Conservation (phyloP, 345 rosid genomes). For the Sisymbrium altissimum region DNA sequence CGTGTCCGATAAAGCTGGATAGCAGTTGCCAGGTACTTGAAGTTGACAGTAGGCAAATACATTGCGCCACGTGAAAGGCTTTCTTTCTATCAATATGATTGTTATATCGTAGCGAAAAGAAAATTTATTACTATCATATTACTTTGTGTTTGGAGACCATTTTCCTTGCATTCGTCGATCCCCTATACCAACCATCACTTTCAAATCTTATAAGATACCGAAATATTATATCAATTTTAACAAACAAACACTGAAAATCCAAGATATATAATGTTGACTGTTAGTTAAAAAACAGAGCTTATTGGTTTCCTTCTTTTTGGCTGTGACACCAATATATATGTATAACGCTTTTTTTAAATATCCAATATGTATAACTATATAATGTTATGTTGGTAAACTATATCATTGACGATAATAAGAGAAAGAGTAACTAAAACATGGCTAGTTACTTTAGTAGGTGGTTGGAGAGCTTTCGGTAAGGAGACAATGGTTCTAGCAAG, state of each 20-base stretch:
- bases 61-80: conserved; percentile 34
- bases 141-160: background rate
- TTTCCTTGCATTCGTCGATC: background rate
- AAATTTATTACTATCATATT: background rate
- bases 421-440: conserved; percentile 12
- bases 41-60: conserved; percentile 35
- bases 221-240: background rate
- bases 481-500: background rate
- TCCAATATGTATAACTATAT: too few relatives aligned
- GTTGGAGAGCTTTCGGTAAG: conserved; percentile 14
- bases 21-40: conserved; percentile 31
- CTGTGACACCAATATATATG: background rate
- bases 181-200: conserved; percentile 16
- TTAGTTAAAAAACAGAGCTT: background rate
- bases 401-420: background rate
- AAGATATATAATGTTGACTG: background rate
- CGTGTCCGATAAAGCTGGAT: conserved; percentile 16
- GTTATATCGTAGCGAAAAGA: background rate
- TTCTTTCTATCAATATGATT: background rate
- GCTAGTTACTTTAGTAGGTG: conserved; percentile 19
- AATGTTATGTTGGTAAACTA: background rate
- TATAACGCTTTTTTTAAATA: background rate
- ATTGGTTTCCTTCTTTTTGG: background rate
- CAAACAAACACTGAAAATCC: background rate
- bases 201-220: background rate